These are phyloP conservation scores for Conticribra weissflogii DNA, from an alignment of 108 stramenopile genomes.

Conservation along the genomic window DNA sequence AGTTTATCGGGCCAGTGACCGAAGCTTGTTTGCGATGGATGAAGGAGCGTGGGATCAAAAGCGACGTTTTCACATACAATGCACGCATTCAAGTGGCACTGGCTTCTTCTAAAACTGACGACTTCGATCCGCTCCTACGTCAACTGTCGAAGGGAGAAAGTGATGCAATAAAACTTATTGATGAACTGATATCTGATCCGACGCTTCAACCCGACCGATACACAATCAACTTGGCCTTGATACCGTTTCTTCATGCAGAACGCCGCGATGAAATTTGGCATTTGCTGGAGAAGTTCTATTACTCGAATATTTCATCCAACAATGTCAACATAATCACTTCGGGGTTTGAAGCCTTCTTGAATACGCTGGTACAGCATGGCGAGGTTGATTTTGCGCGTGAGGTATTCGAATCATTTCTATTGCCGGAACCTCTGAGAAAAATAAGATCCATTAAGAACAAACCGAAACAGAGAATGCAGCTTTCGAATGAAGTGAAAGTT, in stretches of 20 bases:
- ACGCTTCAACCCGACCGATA: slow-evolving; percentile 58
- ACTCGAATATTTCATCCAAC: slow-evolving; percentile 12
- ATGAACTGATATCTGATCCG: slow-evolving; percentile 43
- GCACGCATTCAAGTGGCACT: slow-evolving; percentile 52
- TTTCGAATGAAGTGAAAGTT: slow-evolving; percentile 22
- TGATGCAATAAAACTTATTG: slow-evolving; percentile 46
- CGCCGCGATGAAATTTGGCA: slow-evolving; percentile 40
- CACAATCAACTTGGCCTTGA: slow-evolving; percentile 69
- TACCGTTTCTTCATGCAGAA: slow-evolving; percentile 53
- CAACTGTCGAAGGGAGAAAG: slow-evolving; percentile 11
- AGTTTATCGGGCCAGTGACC: slow-evolving; percentile 20
- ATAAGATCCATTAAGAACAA: background rate
- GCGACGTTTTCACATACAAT: slow-evolving; percentile 71
- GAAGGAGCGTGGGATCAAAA: slow-evolving; percentile 39
- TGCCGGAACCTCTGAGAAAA: slow-evolving; percentile 26
- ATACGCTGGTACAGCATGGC: slow-evolving; percentile 49
- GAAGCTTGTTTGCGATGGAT: slow-evolving; percentile 50
- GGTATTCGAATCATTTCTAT: slow-evolving; percentile 62
- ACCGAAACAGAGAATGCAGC: slow-evolving; percentile 20
- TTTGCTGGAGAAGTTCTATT: slow-evolving; percentile 52
- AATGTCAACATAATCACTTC: slow-evolving; percentile 33
- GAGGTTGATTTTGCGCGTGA: slow-evolving; percentile 58
- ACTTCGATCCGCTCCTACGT: background rate
- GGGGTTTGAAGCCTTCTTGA: slow-evolving; percentile 72
- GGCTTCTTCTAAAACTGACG: slow-evolving; percentile 2